Percentiles rank a stretch among this genome's conserved stretches.
Conservation (phyloP, 805 yeast species). For the Ogataea corticis region DNA sequence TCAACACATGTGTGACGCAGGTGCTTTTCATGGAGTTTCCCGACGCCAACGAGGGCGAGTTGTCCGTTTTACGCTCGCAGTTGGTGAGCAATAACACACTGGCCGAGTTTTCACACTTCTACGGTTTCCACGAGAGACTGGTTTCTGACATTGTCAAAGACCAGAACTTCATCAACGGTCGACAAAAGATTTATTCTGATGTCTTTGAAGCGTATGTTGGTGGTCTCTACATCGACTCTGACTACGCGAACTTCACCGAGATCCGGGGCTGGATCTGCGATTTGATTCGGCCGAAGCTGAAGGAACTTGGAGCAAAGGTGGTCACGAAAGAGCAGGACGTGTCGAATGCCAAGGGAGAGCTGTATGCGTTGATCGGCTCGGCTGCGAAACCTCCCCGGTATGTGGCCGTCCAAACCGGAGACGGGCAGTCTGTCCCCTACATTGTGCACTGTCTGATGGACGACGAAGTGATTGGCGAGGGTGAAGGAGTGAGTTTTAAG, state of each 20-base stretch:
- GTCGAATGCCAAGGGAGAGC: conserved; percentile 70
- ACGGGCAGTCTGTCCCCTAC: conserved; percentile 53
- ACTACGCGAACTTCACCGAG: conserved; percentile 44
- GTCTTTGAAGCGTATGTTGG: conserved; percentile 94
- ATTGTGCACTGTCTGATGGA: conserved; percentile 67
- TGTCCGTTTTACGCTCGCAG: conserved; percentile 67
- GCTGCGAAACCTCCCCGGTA: conserved; percentile 67
- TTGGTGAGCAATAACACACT: conserved; percentile 74
- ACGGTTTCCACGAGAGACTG: conserved; percentile 63
- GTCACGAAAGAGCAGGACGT: conserved; percentile 43
- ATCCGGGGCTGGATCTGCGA: conserved; percentile 58
- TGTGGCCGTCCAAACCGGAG: conserved; percentile 45
- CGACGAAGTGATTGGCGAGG: conserved; percentile 68
- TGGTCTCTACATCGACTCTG: conserved; percentile 63
- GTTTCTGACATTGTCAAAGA: conserved; percentile 43
- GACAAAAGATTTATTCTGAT: conserved; percentile 79
- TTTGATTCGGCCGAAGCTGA: conserved; percentile 49
- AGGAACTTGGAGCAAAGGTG: conserved; percentile 16
- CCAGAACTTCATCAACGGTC: conserved; percentile 47
- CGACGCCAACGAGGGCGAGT: conserved; percentile 73
- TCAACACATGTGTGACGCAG: conserved; percentile 70
- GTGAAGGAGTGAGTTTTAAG: conserved; percentile 66
- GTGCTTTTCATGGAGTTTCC: conserved; percentile 69
- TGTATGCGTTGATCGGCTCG: conserved; percentile 79
- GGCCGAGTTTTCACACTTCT: conserved; percentile 65